Conservation (phyloP, 2,329 filamentous ascomycete genomes). For the Penicillium sp. region DNA sequence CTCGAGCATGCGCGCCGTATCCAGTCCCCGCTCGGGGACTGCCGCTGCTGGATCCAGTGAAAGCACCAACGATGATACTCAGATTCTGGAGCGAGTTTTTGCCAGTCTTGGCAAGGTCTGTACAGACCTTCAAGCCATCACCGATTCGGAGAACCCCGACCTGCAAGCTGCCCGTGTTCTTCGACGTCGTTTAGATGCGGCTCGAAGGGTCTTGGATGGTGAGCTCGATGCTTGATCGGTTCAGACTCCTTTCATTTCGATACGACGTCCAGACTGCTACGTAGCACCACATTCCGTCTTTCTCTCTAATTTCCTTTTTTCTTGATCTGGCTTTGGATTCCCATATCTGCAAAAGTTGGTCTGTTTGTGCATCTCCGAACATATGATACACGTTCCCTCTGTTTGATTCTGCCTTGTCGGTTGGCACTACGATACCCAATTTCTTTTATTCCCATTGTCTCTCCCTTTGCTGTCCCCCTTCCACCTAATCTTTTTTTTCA, state of each 20-base stretch:
- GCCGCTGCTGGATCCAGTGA: slow-evolving; percentile 16
- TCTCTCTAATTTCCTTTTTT: slow-evolving; percentile 3
- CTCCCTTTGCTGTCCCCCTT: slow-evolving; percentile 1
- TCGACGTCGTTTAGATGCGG: slow-evolving; percentile 67
- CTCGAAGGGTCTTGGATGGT: slow-evolving; percentile 67
- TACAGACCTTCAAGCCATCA: slow-evolving; percentile 43
- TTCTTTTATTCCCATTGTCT: slow-evolving; percentile 12
- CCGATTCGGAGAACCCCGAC: slow-evolving; percentile 49
- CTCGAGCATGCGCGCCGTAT: slow-evolving; percentile 34
- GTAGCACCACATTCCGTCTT: background rate
- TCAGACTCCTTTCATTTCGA: background rate
- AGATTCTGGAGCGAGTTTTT: slow-evolving; percentile 51
- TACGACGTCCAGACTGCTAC: background rate
- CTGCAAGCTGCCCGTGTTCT: slow-evolving; percentile 55
- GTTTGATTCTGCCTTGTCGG: too few species aligned
- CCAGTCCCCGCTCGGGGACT: slow-evolving; percentile 22
- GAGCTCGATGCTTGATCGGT: slow-evolving; percentile 43
- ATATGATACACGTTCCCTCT: too few species aligned
- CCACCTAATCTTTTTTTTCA: slow-evolving; percentile 3
- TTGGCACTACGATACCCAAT: background rate
- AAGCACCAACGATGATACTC: slow-evolving; percentile 51
- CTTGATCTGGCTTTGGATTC: background rate
- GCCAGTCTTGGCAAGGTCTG: slow-evolving; percentile 47
- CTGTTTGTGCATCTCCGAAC: too few species aligned
- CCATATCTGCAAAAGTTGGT: too few species aligned